Base-by-base conservation (phyloP, 768 basidiomycete species). In the Mycena albidolilacea region DNA sequence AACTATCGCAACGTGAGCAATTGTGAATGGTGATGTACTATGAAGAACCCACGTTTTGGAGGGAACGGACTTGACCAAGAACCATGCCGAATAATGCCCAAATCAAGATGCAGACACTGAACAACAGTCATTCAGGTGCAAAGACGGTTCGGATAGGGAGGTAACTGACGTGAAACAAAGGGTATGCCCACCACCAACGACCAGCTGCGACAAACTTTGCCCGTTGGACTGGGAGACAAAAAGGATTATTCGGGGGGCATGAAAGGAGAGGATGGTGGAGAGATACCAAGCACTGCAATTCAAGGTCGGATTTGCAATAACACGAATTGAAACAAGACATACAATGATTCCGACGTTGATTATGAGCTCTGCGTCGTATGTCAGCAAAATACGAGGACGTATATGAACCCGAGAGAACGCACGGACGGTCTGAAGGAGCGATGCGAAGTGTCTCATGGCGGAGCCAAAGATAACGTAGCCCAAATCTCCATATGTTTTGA, bases 291-390 rank as follows among this genome's bases (percentile, higher is more conserved):
- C 66, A 67, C 66, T 67, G 62, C 62, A 50, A 37, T 64, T 64
- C 62, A 38, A 64, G 62, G 44, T 64, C 62, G 48, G 46, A 64
- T 64, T 64, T 50, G 62, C 44, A 50, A 30, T 64, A 17, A 64
- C 46, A 64, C 46, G 62, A 55, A 43, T 21, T 39, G 50, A 66
- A 66, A 67, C 23, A 57, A 58, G 23, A 67, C 66, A 46, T 57
- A 67, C 66, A 44, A 67, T 67, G 66, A 67, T 55, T 55, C 66
- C 66, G 66, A 67, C 66, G 57, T 67, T 67, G 66, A 67, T 67
- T 44, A 57, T 67, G 54, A 67, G 55, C 54, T 67, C 62, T 64
- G 62, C 12, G 48, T 64, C 48, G 62, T 64, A 64, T n/a, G 30
- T 64, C 62, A 64, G 46, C 30, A 64, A 48, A 64, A 38, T 30